phyloP scores from a whole-genome alignment of 1,284 basidiomycete genomes.

The Golubevia sp. region DNA sequence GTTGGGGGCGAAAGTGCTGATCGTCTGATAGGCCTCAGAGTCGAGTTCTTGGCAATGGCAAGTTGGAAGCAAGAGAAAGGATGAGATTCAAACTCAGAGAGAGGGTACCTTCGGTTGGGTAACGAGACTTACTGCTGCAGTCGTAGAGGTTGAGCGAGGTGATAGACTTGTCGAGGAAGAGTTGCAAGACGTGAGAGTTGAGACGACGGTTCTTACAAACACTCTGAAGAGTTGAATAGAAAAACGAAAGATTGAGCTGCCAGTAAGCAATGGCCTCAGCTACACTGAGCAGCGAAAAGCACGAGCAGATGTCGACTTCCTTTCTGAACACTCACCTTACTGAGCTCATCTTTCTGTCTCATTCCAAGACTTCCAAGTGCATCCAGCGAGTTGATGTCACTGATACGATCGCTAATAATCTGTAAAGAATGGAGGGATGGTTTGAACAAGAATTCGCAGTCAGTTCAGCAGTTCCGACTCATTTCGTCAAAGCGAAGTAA shows the following conservation, averaged over 20 bases:
- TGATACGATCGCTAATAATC: slow-evolving; percentile 46
- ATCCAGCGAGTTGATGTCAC: slow-evolving; percentile 35
- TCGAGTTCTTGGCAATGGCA: slow-evolving; percentile 63
- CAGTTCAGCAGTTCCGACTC: too few species aligned
- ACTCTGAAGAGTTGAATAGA: too few species aligned
- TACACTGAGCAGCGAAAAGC: too few species aligned
- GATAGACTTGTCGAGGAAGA: slow-evolving; percentile 81
- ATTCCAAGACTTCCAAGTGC: slow-evolving; percentile 39
- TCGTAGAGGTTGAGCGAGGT: slow-evolving; percentile 80
- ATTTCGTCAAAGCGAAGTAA: too few species aligned
- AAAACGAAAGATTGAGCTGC: too few species aligned
- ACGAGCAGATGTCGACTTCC: too few species aligned
- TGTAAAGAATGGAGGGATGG: slow-evolving; percentile 7
- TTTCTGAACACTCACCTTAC: slow-evolving; percentile 24
- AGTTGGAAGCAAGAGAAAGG: slow-evolving; percentile 53
- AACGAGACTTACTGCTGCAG: slow-evolving; percentile 75
- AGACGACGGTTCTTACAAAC: too few species aligned
- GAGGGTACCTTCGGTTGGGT: background rate
- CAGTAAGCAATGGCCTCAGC: too few species aligned
- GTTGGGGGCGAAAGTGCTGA: slow-evolving; percentile 43
- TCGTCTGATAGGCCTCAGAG: slow-evolving; percentile 33
- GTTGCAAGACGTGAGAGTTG: slow-evolving; percentile 63
- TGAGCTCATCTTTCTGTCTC: slow-evolving; percentile 47
- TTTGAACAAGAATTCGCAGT: background rate
- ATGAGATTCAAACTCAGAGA: background rate